These are phyloP conservation scores for Pseudoturritis turrita DNA, from an alignment of 345 rosid genomes.

Conservation along the genomic window DNA sequence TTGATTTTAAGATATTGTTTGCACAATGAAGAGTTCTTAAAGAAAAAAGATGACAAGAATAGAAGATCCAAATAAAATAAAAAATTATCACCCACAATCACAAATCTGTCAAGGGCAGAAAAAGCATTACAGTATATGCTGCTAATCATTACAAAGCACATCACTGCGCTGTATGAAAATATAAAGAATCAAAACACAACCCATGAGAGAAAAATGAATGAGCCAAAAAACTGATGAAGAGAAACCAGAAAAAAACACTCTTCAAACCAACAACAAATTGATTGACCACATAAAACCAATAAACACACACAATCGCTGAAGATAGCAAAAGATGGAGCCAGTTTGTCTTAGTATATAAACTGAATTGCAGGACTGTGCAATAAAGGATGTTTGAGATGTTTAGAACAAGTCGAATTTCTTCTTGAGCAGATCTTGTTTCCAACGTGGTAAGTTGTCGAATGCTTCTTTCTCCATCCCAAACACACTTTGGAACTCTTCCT, in stretches of 20 bases:
- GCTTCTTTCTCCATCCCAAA: constrained; percentile 73
- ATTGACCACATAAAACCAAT: constrained; percentile 7
- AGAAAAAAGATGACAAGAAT: not conserved
- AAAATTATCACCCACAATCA: not conserved
- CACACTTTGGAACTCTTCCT: constrained; percentile 69
- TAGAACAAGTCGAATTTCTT: constrained; percentile 81
- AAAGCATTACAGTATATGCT: constrained; percentile 3
- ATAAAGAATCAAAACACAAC: constrained; percentile 16
- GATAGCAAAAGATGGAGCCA: not conserved
- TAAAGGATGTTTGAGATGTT: constrained; percentile 6
- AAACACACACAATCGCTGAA: not conserved
- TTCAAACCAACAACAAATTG: constrained; percentile 22
- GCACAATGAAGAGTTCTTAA: not conserved
- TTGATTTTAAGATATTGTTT: too few relatives aligned
- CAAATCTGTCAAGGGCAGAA: not conserved
- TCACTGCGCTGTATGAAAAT: constrained; percentile 1
- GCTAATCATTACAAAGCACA: not conserved
- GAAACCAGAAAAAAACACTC: not conserved
- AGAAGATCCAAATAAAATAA: not conserved
- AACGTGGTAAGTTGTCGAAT: constrained; percentile 77
- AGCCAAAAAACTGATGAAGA: constrained; percentile 21
- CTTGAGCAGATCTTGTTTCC: constrained; percentile 98
- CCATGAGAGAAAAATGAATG: not conserved
- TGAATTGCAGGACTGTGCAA: constrained; percentile 1
- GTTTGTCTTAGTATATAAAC: constrained; percentile 9